Evolutionary conservation across 805 yeast species (phyloP).

Genomic region (Zygoascus bituminiphila): DNA sequence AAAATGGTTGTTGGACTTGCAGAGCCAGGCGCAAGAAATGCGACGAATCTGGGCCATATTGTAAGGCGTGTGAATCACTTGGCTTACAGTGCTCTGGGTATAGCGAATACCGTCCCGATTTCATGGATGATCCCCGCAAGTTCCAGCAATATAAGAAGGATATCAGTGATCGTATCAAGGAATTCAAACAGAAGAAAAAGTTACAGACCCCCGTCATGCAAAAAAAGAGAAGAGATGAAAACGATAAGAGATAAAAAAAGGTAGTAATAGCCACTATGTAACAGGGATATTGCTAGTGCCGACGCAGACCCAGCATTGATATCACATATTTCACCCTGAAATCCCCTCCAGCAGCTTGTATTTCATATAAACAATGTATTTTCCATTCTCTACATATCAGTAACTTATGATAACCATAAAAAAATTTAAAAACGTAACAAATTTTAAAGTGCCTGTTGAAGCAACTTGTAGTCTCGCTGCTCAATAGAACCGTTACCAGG

Average conservation of each 20-base stretch:
- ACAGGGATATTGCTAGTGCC: too few relatives aligned
- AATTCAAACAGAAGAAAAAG: not conserved
- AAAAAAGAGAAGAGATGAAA: too few relatives aligned
- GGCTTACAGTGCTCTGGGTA: slow-evolving; percentile 54
- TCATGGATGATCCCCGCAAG: slow-evolving; percentile 35
- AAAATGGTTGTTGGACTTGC: slow-evolving; percentile 70
- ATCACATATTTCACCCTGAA: too few relatives aligned
- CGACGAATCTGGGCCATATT: slow-evolving; percentile 54
- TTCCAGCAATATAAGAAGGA: slow-evolving; percentile 8
- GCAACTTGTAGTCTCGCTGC: slow-evolving; percentile 40
- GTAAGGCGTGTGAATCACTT: slow-evolving; percentile 50
- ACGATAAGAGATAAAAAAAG: too few relatives aligned
- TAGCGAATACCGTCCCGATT: slow-evolving; percentile 41
- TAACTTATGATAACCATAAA: not conserved
- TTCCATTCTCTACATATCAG: not conserved
- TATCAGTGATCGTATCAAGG: slow-evolving; percentile 2
- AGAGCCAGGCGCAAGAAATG: slow-evolving; percentile 65
- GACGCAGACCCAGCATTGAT: too few relatives aligned
- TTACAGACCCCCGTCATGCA: not conserved
- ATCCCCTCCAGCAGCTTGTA: too few relatives aligned
- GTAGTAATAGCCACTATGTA: too few relatives aligned
- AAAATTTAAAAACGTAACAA: not conserved
- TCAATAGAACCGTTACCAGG: slow-evolving; percentile 94
- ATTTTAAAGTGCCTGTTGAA: not conserved
- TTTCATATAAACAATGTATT: too few relatives aligned